Evolutionary conservation across 495 filamentous ascomycete species (phyloP), one percentile per base, ranked within the genome.

Genomic region (Pyrenula massariospora): DNA sequence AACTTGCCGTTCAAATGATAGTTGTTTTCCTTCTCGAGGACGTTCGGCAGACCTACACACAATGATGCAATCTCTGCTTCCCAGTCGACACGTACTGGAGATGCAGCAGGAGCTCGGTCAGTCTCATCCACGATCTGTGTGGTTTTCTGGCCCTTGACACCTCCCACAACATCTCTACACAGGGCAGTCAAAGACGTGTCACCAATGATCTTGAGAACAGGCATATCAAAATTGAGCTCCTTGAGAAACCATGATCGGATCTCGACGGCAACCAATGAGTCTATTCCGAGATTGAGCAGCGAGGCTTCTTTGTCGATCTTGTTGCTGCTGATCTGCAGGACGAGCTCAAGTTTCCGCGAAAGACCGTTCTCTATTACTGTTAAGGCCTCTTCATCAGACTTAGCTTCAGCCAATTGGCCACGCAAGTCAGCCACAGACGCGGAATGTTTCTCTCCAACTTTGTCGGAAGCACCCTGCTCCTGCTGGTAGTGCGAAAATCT

Each of bases 141-240:
- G n/a, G n/a, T n/a, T n/a, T n/a, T n/a, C n/a, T n/a, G n/a, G n/a
- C n/a, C n/a, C n/a, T n/a, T n/a, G n/a, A n/a, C n/a, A n/a, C n/a
- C n/a, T n/a, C n/a, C n/a, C n/a, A n/a, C n/a, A n/a, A n/a, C n/a
- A n/a, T n/a, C n/a, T n/a, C n/a, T n/a, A n/a, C n/a, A n/a, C n/a
- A n/a, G n/a, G n/a, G n/a, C n/a, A n/a, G n/a, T n/a, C n/a, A n/a
- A n/a, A n/a, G n/a, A n/a, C n/a, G n/a, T n/a, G n/a, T n/a, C n/a
- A n/a, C n/a, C n/a, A 63, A 64, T 63, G 25, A 81, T 71, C 63
- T 79, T 78, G 54, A 80, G 71, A 3, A 81, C 76, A 1, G 75
- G 72, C 0, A 81, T 61, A 21, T 79, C 72, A 3, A 67, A 63
- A 0, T 65, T 57, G 0, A 77, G 19, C 24, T 68, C 61, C 12